Evolutionary conservation across 805 yeast species (phyloP).

Genomic region (Ogataea polymorpha): DNA sequence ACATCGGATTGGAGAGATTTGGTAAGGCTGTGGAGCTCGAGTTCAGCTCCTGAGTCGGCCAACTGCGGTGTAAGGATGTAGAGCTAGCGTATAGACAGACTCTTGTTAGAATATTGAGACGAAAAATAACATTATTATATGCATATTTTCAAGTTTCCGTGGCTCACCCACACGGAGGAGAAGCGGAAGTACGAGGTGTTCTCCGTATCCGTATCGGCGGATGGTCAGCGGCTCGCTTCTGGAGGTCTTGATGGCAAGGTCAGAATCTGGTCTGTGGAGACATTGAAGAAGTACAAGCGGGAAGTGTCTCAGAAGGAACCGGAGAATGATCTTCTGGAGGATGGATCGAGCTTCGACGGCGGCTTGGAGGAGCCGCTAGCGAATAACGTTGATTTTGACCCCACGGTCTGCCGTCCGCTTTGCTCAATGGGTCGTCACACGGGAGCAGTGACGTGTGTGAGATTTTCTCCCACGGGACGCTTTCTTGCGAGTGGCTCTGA

Average conservation of each 20-base stretch:
- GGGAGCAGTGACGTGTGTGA: conserved; percentile 92
- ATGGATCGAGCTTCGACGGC: background rate
- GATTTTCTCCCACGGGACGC: conserved; percentile 89
- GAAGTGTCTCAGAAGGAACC: conserved; percentile 22
- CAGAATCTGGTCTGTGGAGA: conserved; percentile 76
- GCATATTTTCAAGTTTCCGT: conserved; percentile 67
- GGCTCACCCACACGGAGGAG: conserved; percentile 77
- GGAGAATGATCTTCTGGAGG: conserved; percentile 6
- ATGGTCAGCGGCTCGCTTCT: conserved; percentile 82
- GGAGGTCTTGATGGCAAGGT: conserved; percentile 95
- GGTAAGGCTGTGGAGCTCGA: conserved; percentile 61
- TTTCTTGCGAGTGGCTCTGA: conserved; percentile 94
- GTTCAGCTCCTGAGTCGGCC: conserved; percentile 34
- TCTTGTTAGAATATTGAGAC: background rate
- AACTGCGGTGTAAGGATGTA: conserved; percentile 5
- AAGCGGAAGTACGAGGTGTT: conserved; percentile 79
- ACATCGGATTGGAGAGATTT: conserved; percentile 60
- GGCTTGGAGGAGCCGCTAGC: conserved; percentile 2
- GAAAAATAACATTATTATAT: conserved; percentile 30
- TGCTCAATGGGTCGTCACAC: conserved; percentile 94
- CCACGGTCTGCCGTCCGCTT: conserved; percentile 50
- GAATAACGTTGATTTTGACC: conserved; percentile 25
- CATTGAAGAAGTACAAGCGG: conserved; percentile 43
- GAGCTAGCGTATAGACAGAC: background rate
- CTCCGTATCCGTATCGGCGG: conserved; percentile 75